A percentile compares a stretch with the other conserved stretches of the same genome.
Evolutionary conservation across 2,329 filamentous ascomycete species (phyloP).

Genomic region (Domatiomyces globalis): DNA sequence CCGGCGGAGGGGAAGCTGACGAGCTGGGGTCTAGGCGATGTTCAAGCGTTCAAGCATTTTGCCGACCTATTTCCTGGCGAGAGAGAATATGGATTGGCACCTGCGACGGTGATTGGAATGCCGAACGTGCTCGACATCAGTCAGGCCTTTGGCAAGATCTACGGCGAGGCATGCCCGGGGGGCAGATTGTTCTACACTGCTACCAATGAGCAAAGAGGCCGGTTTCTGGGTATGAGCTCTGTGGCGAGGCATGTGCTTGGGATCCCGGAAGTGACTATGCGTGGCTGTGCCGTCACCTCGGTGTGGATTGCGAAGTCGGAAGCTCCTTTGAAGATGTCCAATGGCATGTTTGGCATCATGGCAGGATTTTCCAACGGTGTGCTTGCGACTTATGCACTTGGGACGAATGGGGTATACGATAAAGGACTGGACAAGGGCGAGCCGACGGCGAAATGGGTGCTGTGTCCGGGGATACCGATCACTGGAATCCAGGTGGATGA

Average conservation of each 20-base stretch:
- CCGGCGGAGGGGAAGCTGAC: conserved; percentile 61
- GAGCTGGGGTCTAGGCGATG: conserved; percentile 67
- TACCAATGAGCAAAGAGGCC: conserved; percentile 58
- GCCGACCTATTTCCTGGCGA: conserved; percentile 62
- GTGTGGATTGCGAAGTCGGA: conserved; percentile 84
- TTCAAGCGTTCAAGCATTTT: conserved; percentile 61
- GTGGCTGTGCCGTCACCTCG: conserved; percentile 57
- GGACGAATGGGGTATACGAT: conserved; percentile 43
- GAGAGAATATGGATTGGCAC: conserved; percentile 60
- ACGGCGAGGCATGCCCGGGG: conserved; percentile 74
- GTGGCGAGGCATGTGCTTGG: conserved; percentile 46
- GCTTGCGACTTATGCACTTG: conserved; percentile 67
- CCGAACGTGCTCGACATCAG: conserved; percentile 88
- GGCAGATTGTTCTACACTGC: conserved; percentile 68
- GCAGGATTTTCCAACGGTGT: conserved; percentile 72
- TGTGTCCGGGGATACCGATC: conserved; percentile 87
- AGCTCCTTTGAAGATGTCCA: conserved; percentile 55
- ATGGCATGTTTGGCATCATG: conserved; percentile 67
- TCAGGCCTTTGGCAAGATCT: conserved; percentile 66
- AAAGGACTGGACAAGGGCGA: conserved; percentile 57
- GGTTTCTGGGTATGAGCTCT: conserved; percentile 53
- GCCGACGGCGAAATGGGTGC: conserved; percentile 73
- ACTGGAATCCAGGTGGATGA: conserved; percentile 74
- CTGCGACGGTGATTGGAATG: conserved; percentile 58
- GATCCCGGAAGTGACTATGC: conserved; percentile 59